Evolutionary conservation across 148 eudicot species (phyloP).

Genomic region (Heliamphora exappendiculata): DNA sequence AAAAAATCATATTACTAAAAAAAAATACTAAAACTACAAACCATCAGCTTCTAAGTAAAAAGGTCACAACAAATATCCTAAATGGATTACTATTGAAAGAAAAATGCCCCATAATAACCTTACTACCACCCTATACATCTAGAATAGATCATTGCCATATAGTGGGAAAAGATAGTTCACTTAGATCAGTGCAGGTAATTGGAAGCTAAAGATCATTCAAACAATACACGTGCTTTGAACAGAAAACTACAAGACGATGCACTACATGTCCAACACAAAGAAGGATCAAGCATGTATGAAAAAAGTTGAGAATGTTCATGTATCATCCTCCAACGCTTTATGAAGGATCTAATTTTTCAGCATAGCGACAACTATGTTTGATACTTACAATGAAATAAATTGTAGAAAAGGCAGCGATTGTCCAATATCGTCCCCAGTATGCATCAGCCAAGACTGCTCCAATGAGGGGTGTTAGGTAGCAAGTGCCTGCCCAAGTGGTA

Average conservation of each 20-base stretch:
- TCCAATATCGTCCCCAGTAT: slow-evolving; percentile 85
- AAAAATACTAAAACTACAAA: neutral
- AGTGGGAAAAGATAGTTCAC: neutral
- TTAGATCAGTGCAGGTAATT: neutral
- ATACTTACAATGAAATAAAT: slow-evolving; percentile 56
- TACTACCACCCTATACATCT: neutral
- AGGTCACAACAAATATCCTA: too few relatives aligned
- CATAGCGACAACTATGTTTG: neutral
- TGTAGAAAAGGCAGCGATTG: slow-evolving; percentile 62
- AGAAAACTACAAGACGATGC: neutral
- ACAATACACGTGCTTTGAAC: neutral
- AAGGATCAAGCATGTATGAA: neutral
- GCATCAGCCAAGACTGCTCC: slow-evolving; percentile 77
- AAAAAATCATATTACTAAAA: neutral
- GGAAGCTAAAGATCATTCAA: neutral
- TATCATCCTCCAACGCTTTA: neutral
- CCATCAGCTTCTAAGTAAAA: too few relatives aligned
- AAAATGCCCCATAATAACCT: neutral
- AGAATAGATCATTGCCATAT: neutral
- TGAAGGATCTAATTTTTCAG: neutral
- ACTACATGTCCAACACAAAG: neutral
- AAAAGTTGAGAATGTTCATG: neutral
- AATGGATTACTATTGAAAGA: too few relatives aligned
- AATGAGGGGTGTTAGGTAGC: slow-evolving; percentile 68
- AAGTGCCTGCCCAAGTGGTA: slow-evolving; percentile 71